Evolutionary conservation across 2,329 filamentous ascomycete genomes (phyloP).

Genomic region (Scytalidium sp.): DNA sequence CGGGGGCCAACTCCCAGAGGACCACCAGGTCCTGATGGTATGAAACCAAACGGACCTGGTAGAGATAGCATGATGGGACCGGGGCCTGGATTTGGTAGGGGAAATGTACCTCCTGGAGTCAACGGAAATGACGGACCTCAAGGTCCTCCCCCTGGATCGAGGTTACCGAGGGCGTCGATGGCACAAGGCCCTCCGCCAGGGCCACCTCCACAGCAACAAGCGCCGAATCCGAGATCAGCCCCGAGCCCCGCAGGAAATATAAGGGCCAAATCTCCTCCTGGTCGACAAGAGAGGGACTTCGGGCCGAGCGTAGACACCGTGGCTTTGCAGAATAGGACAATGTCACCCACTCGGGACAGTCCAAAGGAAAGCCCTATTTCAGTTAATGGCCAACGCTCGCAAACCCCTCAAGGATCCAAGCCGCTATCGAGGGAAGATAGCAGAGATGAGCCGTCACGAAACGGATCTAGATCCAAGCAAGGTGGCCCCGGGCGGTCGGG

Average conservation of each 20-base stretch:
- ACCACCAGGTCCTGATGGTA: conserved; percentile 36
- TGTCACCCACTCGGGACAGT: conserved; percentile 16
- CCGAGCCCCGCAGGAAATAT: conserved; percentile 13
- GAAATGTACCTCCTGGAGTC: conserved; percentile 30
- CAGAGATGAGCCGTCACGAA: conserved; percentile 9
- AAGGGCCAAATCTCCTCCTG: conserved; percentile 19
- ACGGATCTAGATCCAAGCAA: not conserved
- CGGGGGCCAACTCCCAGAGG: conserved; percentile 25
- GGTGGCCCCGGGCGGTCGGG: not conserved
- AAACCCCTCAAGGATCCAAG: conserved; percentile 39
- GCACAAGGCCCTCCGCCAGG: conserved; percentile 60
- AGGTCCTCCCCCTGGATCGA: conserved; percentile 46
- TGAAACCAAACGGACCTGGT: conserved; percentile 40
- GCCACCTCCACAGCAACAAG: conserved; percentile 58
- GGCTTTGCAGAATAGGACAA: conserved; percentile 19
- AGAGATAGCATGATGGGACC: conserved; percentile 39
- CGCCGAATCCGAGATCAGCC: conserved; percentile 45
- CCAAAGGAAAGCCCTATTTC: conserved; percentile 35
- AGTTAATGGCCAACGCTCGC: conserved; percentile 25
- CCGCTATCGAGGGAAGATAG: conserved; percentile 3
- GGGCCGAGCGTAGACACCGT: conserved; percentile 26
- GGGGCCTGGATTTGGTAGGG: conserved; percentile 29
- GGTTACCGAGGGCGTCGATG: conserved; percentile 57
- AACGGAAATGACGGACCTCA: conserved; percentile 41
- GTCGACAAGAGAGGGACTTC: conserved; percentile 23